Evolutionary conservation across 2,329 filamentous ascomycete genomes (phyloP).

Genomic region (Emmonsia crescens): DNA sequence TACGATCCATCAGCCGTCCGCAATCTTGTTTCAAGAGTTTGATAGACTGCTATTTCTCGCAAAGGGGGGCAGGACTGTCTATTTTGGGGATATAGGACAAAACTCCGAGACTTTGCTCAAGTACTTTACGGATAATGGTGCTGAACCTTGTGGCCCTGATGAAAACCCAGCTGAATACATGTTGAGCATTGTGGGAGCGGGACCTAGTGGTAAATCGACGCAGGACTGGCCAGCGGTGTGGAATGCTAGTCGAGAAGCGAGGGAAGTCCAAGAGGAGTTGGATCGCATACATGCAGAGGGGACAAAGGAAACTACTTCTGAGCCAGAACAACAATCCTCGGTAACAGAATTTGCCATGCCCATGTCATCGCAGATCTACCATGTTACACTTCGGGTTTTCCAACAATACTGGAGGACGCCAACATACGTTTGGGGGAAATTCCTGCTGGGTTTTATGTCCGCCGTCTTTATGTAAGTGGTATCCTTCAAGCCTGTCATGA

Average conservation of each 20-base stretch:
- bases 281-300: constrained; percentile 44
- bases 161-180: constrained; percentile 70
- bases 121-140: constrained; percentile 56
- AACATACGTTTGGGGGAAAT: constrained; percentile 73
- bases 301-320: constrained; percentile 23
- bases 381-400: constrained; percentile 64
- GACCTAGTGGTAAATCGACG: constrained; percentile 55
- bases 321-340: constrained; percentile 26
- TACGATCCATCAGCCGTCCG: constrained; percentile 88
- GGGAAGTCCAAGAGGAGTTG: constrained; percentile 46
- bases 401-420: constrained; percentile 85
- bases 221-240: constrained; percentile 54
- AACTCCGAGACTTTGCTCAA: constrained; percentile 45
- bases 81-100: constrained; percentile 54
- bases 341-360: constrained; percentile 65
- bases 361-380: constrained; percentile 52
- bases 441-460: constrained; percentile 48
- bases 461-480: constrained; percentile 55
- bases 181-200: constrained; percentile 46
- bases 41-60: constrained; percentile 53
- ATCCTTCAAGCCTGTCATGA: background rate
- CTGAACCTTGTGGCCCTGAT: constrained; percentile 43
- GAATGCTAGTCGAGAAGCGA: constrained; percentile 47
- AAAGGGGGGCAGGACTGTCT: constrained; percentile 53
- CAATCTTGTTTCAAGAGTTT: constrained; percentile 79